A percentile compares a stretch with the other conserved stretches of the same genome.
Evolutionary conservation across 108 stramenopile species (phyloP).

Genomic region (Heterococcus sp.): DNA sequence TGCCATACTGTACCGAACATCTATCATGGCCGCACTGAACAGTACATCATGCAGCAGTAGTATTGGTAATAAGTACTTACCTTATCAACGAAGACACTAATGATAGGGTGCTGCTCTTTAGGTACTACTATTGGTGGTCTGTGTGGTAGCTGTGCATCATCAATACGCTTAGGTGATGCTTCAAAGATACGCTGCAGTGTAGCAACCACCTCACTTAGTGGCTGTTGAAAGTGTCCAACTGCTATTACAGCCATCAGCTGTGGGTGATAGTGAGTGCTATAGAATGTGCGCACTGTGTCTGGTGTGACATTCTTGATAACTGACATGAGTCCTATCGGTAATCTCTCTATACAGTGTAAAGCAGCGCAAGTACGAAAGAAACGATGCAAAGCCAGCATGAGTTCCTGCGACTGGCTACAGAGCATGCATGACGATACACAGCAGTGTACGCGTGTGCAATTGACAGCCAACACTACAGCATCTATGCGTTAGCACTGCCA

Average conservation of each 20-base stretch:
- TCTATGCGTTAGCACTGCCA: background rate
- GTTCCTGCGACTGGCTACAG: background rate
- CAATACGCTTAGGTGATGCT: no score
- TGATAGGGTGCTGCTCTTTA: no score
- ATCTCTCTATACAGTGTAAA: slow-evolving; percentile 1
- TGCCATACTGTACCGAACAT: no score
- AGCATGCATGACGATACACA: background rate
- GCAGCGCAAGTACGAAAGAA: background rate
- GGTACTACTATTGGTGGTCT: no score
- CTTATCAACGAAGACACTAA: no score
- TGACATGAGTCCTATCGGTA: slow-evolving; percentile 38
- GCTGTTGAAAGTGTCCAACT: slow-evolving; percentile 44
- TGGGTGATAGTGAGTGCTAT: slow-evolving; percentile 18
- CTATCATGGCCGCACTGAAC: no score
- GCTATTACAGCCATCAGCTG: slow-evolving; percentile 39
- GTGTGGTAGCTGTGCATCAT: no score
- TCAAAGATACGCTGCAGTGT: no score
- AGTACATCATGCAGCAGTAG: no score
- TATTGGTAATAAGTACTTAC: no score
- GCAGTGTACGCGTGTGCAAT: background rate
- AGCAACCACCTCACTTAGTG: no score
- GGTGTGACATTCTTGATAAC: slow-evolving; percentile 26
- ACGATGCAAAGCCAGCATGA: background rate
- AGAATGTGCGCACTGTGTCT: slow-evolving; percentile 41
- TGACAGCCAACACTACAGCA: background rate